Evolutionary conservation across 805 yeast species (phyloP), one percentile per base, ranked within the genome.

Genomic region (Candida takata): DNA sequence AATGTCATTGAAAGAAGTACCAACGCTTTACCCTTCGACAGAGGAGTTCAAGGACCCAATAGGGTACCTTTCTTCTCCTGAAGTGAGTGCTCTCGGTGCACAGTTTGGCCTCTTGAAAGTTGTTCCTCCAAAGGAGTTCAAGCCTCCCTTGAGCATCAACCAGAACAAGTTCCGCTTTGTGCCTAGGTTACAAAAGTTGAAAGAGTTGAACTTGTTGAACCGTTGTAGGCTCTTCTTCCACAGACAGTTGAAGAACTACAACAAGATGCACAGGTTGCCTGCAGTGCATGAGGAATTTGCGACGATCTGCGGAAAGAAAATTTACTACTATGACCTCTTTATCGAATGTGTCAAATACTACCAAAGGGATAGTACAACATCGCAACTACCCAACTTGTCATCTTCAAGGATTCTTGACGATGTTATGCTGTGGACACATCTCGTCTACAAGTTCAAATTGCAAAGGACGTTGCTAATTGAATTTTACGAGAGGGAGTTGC

Each of bases 101-200:
- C 54, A 60, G 20, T 75, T 69, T 54, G 96, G 96, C 0, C 87
- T 92, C 49, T 58, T 86, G 29, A 88, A 87, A 51, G 54, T 88
- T 3, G 63, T 72, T 6, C 79, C 94, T 5, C 88, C 90, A 0
- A 40, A 40, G 1, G 48, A 45, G 2, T 73, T 72, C 63, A 53
- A 59, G 14, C 79, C 70, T 4, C 74, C 74, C 0, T 69, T 80
- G 43, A 66, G 76, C 36, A 60, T 82, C 15, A 66, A 80, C 33
- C 61, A 64, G 31, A 48, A 60, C 6, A 53, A 51, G n/a, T 82
- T 83, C 56, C 66, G 58, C 33, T 83, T 84, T 51, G 78, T 74
- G 42, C 80, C 86, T 8, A 57, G 94, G 36, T 52, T 78, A n/a
- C 92, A 83, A 52, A 71, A 67, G 31, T 50, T 84, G 36, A 70